Evolutionary conservation across 139 green algal species (phyloP).

Genomic region (Tetraselmis striata): DNA sequence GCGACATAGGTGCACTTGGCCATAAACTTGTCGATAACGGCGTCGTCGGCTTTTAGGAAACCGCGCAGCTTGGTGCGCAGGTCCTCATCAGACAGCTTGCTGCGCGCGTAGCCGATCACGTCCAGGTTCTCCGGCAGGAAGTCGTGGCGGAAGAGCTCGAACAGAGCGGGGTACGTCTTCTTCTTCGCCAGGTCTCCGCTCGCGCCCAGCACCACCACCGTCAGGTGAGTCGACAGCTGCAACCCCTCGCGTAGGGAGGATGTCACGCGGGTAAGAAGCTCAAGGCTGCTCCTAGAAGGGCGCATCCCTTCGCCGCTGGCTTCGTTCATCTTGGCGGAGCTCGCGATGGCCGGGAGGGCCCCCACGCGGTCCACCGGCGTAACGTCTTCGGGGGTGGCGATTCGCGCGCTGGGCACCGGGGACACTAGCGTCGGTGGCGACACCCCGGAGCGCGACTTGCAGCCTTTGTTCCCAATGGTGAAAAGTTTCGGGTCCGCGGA

Average conservation of each 20-base stretch:
- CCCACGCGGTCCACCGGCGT: no score
- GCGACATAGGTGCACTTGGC: constrained; percentile 50
- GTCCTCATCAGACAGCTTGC: constrained; percentile 48
- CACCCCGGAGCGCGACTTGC: no score
- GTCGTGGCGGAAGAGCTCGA: constrained; percentile 53
- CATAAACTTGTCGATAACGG: constrained; percentile 58
- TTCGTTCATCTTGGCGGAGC: no score
- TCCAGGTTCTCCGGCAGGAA: constrained; percentile 52
- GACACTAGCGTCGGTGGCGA: no score
- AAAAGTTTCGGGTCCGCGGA: no score
- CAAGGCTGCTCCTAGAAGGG: no score
- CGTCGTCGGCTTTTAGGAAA: constrained; percentile 28
- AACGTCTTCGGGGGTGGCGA: no score
- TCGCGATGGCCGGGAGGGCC: no score
- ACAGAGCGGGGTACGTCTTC: constrained; percentile 85
- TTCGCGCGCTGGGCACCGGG: no score
- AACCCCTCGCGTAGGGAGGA: neutral
- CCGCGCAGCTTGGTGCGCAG: constrained; percentile 53
- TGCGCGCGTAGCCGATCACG: constrained; percentile 80
- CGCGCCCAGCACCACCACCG: constrained; percentile 29
- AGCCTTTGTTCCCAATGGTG: no score
- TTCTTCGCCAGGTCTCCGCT: constrained; percentile 81
- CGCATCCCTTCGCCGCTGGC: no score
- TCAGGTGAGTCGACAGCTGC: neutral
- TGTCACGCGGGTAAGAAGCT: no score